Evolutionary conservation across 1,284 basidiomycete genomes (phyloP).

Genomic region (Pseudozyma sp.): DNA sequence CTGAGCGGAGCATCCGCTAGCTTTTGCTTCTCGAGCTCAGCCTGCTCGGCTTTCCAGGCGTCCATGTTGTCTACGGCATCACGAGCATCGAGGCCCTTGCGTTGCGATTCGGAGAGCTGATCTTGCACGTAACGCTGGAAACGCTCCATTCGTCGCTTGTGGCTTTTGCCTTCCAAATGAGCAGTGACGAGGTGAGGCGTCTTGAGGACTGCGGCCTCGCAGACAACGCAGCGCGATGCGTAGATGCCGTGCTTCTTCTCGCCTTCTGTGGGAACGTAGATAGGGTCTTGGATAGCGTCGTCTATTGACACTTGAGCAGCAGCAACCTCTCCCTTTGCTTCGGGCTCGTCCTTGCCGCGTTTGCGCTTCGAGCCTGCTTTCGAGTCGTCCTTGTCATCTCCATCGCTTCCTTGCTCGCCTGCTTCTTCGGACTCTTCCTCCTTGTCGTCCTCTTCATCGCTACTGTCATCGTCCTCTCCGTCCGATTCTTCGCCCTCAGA

Average conservation of each 20-base stretch:
- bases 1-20: conserved; percentile 25
- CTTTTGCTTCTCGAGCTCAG: conserved; percentile 21
- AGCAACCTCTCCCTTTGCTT: conserved; percentile 12
- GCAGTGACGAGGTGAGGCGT: conserved; percentile 24
- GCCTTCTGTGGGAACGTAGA: conserved; percentile 45
- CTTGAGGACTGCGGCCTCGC: conserved; percentile 44
- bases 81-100: conserved; percentile 32
- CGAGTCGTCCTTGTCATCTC: conserved; percentile 1
- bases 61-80: conserved; percentile 50
- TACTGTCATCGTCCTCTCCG: conserved; percentile 20
- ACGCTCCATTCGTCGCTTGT: conserved; percentile 41
- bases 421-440: conserved; percentile 4
- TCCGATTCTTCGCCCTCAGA: conserved; percentile 35
- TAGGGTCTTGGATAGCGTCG: conserved; percentile 37
- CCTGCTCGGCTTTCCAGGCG: conserved; percentile 28
- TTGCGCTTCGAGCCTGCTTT: conserved; percentile 33
- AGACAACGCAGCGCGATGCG: conserved; percentile 42
- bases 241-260: conserved; percentile 45
- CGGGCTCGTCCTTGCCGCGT: conserved; percentile 20
- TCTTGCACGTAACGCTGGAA: conserved; percentile 33
- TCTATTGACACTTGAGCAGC: conserved; percentile 38
- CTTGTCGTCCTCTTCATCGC: conserved; percentile 8
- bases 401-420: background rate
- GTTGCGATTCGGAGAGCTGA: conserved; percentile 24
- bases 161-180: conserved; percentile 37